phyloP scores from a whole-genome alignment of 768 basidiomycete genomes.

The Tricholomella constricta region DNA sequence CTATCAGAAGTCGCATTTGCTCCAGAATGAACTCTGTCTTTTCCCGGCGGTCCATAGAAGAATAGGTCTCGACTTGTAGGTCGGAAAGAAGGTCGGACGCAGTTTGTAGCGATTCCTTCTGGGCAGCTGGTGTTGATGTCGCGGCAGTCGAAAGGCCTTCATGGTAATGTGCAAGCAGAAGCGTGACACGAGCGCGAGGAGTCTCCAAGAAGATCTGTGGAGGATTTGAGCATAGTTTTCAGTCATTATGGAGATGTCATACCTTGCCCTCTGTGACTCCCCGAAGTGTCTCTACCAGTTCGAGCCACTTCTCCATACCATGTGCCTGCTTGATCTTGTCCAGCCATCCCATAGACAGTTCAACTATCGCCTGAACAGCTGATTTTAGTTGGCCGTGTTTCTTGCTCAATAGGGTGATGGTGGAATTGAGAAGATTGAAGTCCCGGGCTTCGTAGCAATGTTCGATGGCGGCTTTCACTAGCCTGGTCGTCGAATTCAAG shows the following conservation, averaged over 20 bases:
- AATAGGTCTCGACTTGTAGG: conserved; percentile 98
- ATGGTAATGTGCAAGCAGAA: conserved; percentile 81
- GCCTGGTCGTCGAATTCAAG: conserved; percentile 84
- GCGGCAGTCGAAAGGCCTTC: conserved; percentile 62
- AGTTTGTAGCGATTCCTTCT: conserved; percentile 74
- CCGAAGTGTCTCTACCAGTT: conserved; percentile 86
- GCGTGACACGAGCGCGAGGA: conserved; percentile 91
- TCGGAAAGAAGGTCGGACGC: conserved; percentile 93
- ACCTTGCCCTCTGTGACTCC: conserved; percentile 97
- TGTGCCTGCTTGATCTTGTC: conserved; percentile 69
- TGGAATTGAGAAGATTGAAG: conserved; percentile 69
- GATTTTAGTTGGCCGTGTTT: conserved; percentile 97
- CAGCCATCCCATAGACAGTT: conserved; percentile 80
- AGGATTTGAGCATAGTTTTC: background rate
- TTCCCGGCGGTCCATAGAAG: conserved; percentile 96
- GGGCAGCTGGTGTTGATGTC: conserved; percentile 41
- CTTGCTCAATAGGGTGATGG: conserved; percentile 75
- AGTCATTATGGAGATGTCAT: conserved; percentile 21
- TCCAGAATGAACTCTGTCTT: conserved; percentile 98
- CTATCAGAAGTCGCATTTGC: conserved; percentile 90
- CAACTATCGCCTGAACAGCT: conserved; percentile 89
- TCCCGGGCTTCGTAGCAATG: conserved; percentile 74
- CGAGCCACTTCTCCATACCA: conserved; percentile 78
- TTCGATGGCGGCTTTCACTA: conserved; percentile 73
- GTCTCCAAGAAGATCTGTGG: conserved; percentile 98